Percentiles rank a stretch among this genome's conserved stretches.
Evolutionary conservation across 768 basidiomycete species (phyloP).

Genomic region (Vararia minispora): DNA sequence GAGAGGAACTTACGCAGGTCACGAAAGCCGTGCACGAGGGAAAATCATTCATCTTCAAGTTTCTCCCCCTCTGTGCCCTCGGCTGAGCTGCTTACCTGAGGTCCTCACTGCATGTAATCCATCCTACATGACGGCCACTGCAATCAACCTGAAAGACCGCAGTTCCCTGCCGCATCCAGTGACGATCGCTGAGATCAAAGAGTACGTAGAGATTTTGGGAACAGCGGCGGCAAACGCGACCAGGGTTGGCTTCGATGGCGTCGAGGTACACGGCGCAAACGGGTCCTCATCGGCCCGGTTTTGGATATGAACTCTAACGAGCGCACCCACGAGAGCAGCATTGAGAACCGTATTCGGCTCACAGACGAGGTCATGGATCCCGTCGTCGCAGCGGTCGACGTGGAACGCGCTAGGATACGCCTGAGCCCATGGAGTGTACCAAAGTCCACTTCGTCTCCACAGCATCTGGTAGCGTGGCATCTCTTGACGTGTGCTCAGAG

Average conservation of each 20-base stretch:
- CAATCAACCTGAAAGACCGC: too few species aligned
- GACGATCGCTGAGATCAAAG: slow-evolving; percentile 18
- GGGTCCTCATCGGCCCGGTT: slow-evolving; percentile 27
- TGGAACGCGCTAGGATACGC: slow-evolving; percentile 24
- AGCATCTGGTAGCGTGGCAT: too few species aligned
- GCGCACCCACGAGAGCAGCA: slow-evolving; percentile 30
- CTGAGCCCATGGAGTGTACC: slow-evolving; percentile 25
- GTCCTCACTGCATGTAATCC: slow-evolving; percentile 1
- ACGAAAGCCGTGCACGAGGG: slow-evolving; percentile 23
- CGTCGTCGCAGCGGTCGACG: slow-evolving; percentile 24
- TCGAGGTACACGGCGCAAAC: slow-evolving; percentile 22
- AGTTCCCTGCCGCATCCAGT: too few species aligned
- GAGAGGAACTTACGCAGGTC: too few species aligned
- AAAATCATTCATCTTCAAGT: slow-evolving; percentile 22
- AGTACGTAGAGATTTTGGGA: slow-evolving; percentile 19
- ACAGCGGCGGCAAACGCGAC: slow-evolving; percentile 27
- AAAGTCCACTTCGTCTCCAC: too few species aligned
- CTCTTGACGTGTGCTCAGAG: too few species aligned
- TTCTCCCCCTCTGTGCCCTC: slow-evolving; percentile 29
- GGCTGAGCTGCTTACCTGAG: slow-evolving; percentile 18
- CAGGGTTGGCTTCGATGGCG: slow-evolving; percentile 22
- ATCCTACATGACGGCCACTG: neutral
- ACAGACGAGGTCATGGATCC: slow-evolving; percentile 27
- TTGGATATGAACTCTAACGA: slow-evolving; percentile 24
- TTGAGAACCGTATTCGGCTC: slow-evolving; percentile 34